Base-by-base conservation (phyloP, 1,284 basidiomycete species). In the Ganoderma meredithae region DNA sequence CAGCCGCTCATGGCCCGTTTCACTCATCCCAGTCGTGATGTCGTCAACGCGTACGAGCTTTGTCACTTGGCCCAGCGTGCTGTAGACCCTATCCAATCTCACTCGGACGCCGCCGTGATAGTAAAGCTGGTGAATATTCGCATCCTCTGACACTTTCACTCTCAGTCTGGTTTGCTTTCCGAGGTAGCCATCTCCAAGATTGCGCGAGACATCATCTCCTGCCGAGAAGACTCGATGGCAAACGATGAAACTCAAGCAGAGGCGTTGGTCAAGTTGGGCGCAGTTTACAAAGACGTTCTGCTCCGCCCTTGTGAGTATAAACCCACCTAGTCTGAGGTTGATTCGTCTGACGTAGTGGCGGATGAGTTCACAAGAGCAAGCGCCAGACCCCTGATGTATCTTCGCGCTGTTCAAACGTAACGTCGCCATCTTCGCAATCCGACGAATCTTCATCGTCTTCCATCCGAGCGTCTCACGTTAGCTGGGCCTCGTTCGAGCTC, bases 111-210 rank as follows among this genome's bases (percentile, higher is more conserved):
- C 27, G 33, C 27, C 15, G 31, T 31, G 53, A 33, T 17, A 4
- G 33, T 3, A 33, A 58, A 39, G 19, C 55, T 58, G 19, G n/a
- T 58, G 33, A 39, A 58, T 19, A 22, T 58, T 33, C 55, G 55
- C 55, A n/a, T 58, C 55, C 52, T 58, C 33, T 33, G 33, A n/a
- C 33, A 58, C 19, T 33, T 58, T 58, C 55, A 39, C 19, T 33
- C 7, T 58, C 55, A 58, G 19, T 22, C 31, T 3, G 33, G n/a
- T 39, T 19, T 36, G 36, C 55, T 58, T 58, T 19, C 19, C 8
- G 55, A 58, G 31, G 33, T 31, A 39, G 55, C 55, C n/a, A 39
- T 58, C 36, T 58, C 33, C 55, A 58, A 27, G 27, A 33, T 58
- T 19, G 33, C 53, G 31, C 8, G 39, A 19, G 33, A 15, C 3